These are phyloP conservation scores for Mortierella sp. DNA, from an alignment of 371 early-diverging fungal species.

Conservation along the genomic window DNA sequence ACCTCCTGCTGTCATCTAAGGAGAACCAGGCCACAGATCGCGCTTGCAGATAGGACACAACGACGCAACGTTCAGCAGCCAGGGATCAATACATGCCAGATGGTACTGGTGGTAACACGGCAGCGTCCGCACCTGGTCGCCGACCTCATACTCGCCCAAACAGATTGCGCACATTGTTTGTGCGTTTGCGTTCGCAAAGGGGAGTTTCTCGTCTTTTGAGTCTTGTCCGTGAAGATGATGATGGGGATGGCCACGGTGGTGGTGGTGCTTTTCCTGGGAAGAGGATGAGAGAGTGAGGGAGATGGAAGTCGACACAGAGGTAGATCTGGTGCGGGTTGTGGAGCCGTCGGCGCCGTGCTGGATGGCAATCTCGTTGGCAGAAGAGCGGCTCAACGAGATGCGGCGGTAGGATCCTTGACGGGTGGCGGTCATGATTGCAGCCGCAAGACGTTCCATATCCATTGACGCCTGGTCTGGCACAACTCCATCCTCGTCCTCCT, in stretches of 20 bases:
- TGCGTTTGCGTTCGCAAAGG: slow-evolving; percentile 51
- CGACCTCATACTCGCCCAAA: slow-evolving; percentile 74
- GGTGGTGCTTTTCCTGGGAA: background rate
- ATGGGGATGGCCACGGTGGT: too few species aligned
- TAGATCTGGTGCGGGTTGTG: background rate
- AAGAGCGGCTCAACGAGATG: slow-evolving; percentile 8
- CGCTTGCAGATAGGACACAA: slow-evolving; percentile 54
- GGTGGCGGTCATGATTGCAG: slow-evolving; percentile 25
- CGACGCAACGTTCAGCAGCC: slow-evolving; percentile 62
- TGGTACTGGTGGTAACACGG: slow-evolving; percentile 88
- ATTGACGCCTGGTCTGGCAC: slow-evolving; percentile 6
- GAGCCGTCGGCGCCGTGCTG: background rate
- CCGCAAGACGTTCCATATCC: slow-evolving; percentile 29
- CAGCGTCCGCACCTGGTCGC: slow-evolving; percentile 76
- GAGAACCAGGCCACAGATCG: slow-evolving; percentile 29
- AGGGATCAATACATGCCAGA: slow-evolving; percentile 82
- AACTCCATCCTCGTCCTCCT: background rate
- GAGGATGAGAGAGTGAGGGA: background rate
- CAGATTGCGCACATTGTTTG: slow-evolving; percentile 68
- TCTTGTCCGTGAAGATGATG: background rate
- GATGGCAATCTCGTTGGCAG: background rate
- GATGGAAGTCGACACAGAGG: slow-evolving; percentile 2
- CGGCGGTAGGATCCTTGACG: slow-evolving; percentile 31
- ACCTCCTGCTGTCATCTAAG: background rate
- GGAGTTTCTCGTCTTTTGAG: slow-evolving; percentile 26